phyloP scores from a whole-genome alignment of 192 early-diverging fungal species.

The Obelidium mucronatum region DNA sequence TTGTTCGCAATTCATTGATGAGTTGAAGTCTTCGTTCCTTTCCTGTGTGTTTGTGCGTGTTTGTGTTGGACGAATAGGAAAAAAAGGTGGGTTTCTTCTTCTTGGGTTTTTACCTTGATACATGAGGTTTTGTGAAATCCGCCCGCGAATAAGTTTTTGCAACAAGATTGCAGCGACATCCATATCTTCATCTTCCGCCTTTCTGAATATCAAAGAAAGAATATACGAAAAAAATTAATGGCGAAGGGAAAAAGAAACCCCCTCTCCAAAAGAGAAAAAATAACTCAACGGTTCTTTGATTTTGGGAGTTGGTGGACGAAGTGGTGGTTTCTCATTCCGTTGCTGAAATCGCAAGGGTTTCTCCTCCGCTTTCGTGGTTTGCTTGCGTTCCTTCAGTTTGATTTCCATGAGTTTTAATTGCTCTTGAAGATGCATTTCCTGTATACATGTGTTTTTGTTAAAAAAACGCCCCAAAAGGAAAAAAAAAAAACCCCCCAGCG shows the following conservation, averaged over 20 bases:
- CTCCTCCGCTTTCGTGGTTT: conserved; percentile 28
- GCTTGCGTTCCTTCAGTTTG: conserved; percentile 55
- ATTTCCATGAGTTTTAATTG: conserved; percentile 60
- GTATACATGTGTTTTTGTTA: too few species aligned
- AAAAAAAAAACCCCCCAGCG: neutral
- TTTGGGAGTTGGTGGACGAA: conserved; percentile 58
- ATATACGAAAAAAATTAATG: neutral
- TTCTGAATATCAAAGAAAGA: conserved; percentile 23
- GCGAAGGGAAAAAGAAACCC: neutral
- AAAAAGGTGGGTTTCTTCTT: conserved; percentile 19
- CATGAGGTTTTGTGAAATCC: conserved; percentile 64
- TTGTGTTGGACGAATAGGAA: conserved; percentile 14
- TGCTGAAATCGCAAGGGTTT: conserved; percentile 54
- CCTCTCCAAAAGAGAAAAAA: conserved; percentile 1
- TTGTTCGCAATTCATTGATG: conserved; percentile 63
- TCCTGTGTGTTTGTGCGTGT: conserved; percentile 10
- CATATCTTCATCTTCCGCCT: conserved; percentile 53
- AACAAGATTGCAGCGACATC: conserved; percentile 59
- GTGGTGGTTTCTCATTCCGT: conserved; percentile 60
- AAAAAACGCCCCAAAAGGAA: too few species aligned
- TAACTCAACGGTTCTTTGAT: conserved; percentile 47
- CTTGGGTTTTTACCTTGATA: conserved; percentile 44
- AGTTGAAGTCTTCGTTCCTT: conserved; percentile 60
- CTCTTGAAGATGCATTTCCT: conserved; percentile 59
- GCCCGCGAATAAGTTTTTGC: conserved; percentile 62